A percentile compares a stretch with the other conserved stretches of the same genome.
Conservation (phyloP, 768 basidiomycete genomes). For the Suillus lakei region DNA sequence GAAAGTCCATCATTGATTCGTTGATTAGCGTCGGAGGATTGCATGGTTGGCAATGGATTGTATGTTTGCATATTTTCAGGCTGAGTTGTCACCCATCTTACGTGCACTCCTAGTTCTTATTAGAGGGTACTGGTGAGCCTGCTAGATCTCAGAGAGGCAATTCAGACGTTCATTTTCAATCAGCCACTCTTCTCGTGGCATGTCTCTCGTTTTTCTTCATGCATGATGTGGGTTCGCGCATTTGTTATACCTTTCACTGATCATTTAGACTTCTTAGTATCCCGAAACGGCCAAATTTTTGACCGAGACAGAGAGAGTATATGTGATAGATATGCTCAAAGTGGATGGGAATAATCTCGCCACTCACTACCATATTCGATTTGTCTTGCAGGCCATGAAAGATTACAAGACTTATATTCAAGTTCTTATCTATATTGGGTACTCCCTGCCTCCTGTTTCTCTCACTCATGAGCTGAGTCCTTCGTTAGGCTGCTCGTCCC, state of each 20-base stretch:
- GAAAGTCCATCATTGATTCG: neutral
- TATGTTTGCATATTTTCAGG: slow-evolving; percentile 19
- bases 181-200: slow-evolving; percentile 27
- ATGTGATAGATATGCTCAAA: slow-evolving; percentile 46
- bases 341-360: slow-evolving; percentile 50
- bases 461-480: neutral
- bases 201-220: slow-evolving; percentile 50
- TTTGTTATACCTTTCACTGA: neutral
- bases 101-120: slow-evolving; percentile 28
- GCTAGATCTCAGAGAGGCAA: neutral
- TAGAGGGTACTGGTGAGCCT: slow-evolving; percentile 33
- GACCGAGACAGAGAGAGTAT: slow-evolving; percentile 45
- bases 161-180: slow-evolving; percentile 1
- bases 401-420: slow-evolving; percentile 49
- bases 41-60: slow-evolving; percentile 44
- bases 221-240: slow-evolving; percentile 47
- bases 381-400: slow-evolving; percentile 51
- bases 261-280: slow-evolving; percentile 38
- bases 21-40: slow-evolving; percentile 26
- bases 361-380: slow-evolving; percentile 48
- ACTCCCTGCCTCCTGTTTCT: slow-evolving; percentile 18
- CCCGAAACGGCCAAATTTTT: slow-evolving; percentile 64
- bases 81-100: slow-evolving; percentile 13
- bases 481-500: slow-evolving; percentile 46
- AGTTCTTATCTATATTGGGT: slow-evolving; percentile 47